Percentiles rank a stretch among this genome's conserved stretches.
Evolutionary conservation across 2,329 filamentous ascomycete species (phyloP).

Genomic region (Hymenoscyphus occultus): DNA sequence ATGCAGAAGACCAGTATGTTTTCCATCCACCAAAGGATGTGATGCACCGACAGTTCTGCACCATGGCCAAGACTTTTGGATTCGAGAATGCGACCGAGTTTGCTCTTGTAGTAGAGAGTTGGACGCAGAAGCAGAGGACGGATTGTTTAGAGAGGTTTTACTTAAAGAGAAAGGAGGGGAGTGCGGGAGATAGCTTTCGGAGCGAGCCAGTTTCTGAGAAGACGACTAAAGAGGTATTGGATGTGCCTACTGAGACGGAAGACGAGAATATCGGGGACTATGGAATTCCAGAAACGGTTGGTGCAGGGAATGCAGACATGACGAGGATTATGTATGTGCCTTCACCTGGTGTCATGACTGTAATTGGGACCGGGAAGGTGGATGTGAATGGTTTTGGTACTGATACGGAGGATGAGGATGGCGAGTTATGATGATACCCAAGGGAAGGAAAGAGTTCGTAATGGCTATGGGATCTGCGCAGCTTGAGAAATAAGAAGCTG

Average conservation of each 20-base stretch:
- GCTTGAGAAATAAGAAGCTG: neutral
- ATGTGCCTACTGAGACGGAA: conserved; percentile 14
- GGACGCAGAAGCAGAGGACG: conserved; percentile 79
- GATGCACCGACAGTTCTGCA: conserved; percentile 79
- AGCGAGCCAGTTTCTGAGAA: neutral
- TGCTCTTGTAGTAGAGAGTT: conserved; percentile 83
- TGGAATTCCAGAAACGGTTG: neutral
- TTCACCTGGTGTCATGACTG: neutral
- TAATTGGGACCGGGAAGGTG: neutral
- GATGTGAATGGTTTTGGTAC: neutral
- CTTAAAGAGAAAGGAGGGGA: conserved; percentile 46
- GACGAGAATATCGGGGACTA: conserved; percentile 8
- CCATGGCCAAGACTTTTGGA: conserved; percentile 78
- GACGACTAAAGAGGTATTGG: conserved; percentile 12
- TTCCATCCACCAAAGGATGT: conserved; percentile 68
- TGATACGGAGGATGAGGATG: conserved; percentile 21
- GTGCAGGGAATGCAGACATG: neutral
- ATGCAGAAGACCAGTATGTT: conserved; percentile 28
- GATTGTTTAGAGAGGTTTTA: conserved; percentile 83
- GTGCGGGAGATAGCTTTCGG: conserved; percentile 23
- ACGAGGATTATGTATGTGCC: neutral
- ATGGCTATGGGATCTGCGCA: neutral
- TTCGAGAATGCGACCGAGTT: conserved; percentile 78
- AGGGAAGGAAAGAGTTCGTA: neutral
- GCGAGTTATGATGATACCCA: conserved; percentile 22